Percentiles rank a stretch among this genome's conserved stretches.
These are phyloP conservation scores for Keithomyces neogunnii DNA, from an alignment of 2,329 filamentous ascomycete genomes.

Conservation along the genomic window DNA sequence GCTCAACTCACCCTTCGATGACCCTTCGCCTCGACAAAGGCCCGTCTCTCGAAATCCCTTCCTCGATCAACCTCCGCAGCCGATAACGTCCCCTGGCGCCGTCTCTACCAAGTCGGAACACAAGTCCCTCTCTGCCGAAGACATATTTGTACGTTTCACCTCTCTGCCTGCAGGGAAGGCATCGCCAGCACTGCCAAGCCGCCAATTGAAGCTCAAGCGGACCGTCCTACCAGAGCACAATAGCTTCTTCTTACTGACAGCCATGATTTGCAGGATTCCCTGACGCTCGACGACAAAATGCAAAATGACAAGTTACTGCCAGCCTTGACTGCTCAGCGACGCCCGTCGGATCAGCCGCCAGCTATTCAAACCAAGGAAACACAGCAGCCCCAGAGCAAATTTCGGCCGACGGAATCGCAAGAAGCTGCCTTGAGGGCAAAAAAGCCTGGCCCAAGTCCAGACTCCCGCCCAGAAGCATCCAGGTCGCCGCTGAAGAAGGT, in stretches of 20 bases:
- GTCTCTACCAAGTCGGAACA: constrained; percentile 41
- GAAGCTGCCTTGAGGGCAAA: constrained; percentile 54
- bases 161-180: not conserved
- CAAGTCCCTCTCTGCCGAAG: constrained; percentile 49
- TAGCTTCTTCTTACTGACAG: not conserved
- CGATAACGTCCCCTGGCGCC: constrained; percentile 34
- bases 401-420: constrained; percentile 57
- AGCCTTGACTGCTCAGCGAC: constrained; percentile 31
- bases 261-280: constrained; percentile 46
- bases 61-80: constrained; percentile 45
- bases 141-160: constrained; percentile 63
- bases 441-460: constrained; percentile 23
- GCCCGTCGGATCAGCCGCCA: constrained; percentile 20
- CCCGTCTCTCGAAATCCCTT: constrained; percentile 70
- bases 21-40: constrained; percentile 39
- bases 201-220: constrained; percentile 9
- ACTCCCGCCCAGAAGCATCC: constrained; percentile 21
- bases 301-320: constrained; percentile 23
- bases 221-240: not conserved
- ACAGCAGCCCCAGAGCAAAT: constrained; percentile 30
- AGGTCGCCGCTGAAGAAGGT: constrained; percentile 29
- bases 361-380: constrained; percentile 30
- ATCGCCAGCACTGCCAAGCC: constrained; percentile 1
- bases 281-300: constrained; percentile 56
- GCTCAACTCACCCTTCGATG: constrained; percentile 51